phyloP scores from a whole-genome alignment of 768 basidiomycete species.

The Infundibulicybe gibba region DNA sequence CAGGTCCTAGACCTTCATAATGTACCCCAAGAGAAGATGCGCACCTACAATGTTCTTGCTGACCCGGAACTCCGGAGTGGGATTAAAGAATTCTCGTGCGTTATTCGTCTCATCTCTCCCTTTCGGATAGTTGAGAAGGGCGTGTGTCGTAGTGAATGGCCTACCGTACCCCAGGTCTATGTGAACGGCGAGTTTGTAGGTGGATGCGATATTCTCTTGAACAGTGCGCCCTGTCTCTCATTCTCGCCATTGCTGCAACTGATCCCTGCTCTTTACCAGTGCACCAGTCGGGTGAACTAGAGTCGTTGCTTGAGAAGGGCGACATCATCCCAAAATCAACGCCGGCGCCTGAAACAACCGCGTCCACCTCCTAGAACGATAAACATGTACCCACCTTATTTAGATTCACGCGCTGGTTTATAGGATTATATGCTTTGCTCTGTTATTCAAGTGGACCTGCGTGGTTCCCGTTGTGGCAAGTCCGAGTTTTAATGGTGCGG shows the following conservation, averaged over 20 bases:
- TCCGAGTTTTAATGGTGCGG: too few relatives aligned
- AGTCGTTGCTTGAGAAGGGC: constrained; percentile 71
- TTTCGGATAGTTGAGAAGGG: not conserved
- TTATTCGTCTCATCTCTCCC: constrained; percentile 13
- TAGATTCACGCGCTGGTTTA: too few relatives aligned
- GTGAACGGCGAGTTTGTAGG: constrained; percentile 95
- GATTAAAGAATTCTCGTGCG: constrained; percentile 97
- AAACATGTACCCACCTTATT: too few relatives aligned
- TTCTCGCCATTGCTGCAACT: constrained; percentile 3
- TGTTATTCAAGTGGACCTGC: too few relatives aligned
- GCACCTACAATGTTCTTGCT: constrained; percentile 87
- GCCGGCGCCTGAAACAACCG: not conserved
- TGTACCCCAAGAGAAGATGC: constrained; percentile 76
- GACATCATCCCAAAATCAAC: constrained; percentile 57
- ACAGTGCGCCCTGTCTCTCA: constrained; percentile 56
- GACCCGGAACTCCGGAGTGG: constrained; percentile 79
- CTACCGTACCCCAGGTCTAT: constrained; percentile 95
- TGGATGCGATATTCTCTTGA: constrained; percentile 91
- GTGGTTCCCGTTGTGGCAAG: too few relatives aligned
- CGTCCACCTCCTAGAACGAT: not conserved
- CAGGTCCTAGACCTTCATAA: constrained; percentile 87
- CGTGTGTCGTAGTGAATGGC: constrained; percentile 75
- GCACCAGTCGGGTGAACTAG: constrained; percentile 96
- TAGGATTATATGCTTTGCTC: too few relatives aligned
- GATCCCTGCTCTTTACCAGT: constrained; percentile 42